A percentile compares a stretch with the other conserved stretches of the same genome.
These are phyloP conservation scores for Coemansia sp. DNA, from an alignment of 192 early-diverging fungal species.

Conservation along the genomic window DNA sequence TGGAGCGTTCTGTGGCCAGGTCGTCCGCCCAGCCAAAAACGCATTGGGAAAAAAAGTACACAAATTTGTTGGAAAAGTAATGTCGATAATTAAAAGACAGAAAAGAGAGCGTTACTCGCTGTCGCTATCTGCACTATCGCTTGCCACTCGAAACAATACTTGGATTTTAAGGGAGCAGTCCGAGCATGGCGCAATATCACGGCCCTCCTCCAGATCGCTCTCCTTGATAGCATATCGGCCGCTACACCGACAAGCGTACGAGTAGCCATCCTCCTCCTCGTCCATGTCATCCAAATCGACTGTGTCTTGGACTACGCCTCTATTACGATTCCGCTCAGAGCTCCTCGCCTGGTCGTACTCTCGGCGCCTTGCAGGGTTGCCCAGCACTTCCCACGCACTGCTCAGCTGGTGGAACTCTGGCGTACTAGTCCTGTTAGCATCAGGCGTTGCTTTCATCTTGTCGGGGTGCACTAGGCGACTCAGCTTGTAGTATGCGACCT, in stretches of 20 bases:
- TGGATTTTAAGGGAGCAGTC: constrained; percentile 68
- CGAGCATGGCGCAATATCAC: constrained; percentile 62
- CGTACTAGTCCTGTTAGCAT: not conserved
- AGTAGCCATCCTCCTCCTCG: constrained; percentile 50
- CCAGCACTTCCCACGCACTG: constrained; percentile 42
- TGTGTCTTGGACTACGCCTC: constrained; percentile 66
- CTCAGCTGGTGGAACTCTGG: constrained; percentile 38
- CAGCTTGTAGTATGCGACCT: constrained; percentile 37
- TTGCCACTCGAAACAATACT: constrained; percentile 63
- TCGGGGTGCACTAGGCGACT: constrained; percentile 40
- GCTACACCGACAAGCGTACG: constrained; percentile 66
- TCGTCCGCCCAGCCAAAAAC: not conserved
- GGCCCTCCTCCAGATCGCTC: constrained; percentile 62
- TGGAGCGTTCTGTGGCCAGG: not conserved
- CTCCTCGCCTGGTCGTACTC: constrained; percentile 27
- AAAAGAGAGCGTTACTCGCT: not conserved
- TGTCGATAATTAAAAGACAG: not conserved
- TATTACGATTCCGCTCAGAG: constrained; percentile 7
- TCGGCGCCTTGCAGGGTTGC: constrained; percentile 21
- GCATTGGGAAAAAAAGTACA: not conserved
- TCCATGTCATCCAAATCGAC: constrained; percentile 84
- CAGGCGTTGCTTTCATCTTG: constrained; percentile 10
- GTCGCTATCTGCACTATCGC: constrained; percentile 21
- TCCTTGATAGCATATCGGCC: constrained; percentile 61
- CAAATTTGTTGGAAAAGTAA: not conserved